phyloP scores from a whole-genome alignment of 345 rosid species.

The Ceriops zippeliana region DNA sequence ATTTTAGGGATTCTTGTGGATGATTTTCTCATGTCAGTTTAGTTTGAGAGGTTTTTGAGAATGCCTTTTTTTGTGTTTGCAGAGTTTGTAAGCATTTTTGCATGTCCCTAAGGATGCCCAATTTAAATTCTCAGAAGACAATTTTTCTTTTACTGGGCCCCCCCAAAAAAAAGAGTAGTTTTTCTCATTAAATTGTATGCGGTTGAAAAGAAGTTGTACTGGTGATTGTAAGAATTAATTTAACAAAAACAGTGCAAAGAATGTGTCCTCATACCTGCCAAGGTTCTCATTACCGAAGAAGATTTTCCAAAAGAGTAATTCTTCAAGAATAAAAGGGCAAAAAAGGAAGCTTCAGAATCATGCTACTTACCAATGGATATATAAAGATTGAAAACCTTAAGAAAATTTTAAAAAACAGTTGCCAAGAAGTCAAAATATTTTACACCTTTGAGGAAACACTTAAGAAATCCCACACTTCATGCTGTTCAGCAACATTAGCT shows the following conservation, averaged over 20 bases:
- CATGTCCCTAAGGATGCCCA: background rate
- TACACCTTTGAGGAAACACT: slow-evolving; percentile 84
- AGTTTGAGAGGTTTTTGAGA: too few species aligned
- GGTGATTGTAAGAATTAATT: background rate
- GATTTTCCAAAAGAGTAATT: slow-evolving; percentile 93
- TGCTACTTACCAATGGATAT: background rate
- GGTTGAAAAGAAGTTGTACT: background rate
- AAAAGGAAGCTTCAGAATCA: slow-evolving; percentile 14
- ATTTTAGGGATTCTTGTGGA: too few species aligned
- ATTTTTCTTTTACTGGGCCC: too few species aligned
- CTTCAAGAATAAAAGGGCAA: slow-evolving; percentile 44
- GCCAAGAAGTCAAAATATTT: slow-evolving; percentile 16
- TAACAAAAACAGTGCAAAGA: background rate
- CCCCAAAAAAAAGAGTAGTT: too few species aligned
- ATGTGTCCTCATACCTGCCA: slow-evolving; percentile 62
- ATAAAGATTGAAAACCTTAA: background rate
- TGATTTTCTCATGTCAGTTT: too few species aligned
- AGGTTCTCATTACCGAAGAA: slow-evolving; percentile 84
- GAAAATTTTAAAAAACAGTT: background rate
- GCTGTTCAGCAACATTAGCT: slow-evolving; percentile 98
- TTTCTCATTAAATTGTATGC: too few species aligned
- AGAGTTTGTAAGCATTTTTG: background rate
- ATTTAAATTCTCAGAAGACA: background rate
- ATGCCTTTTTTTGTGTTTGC: too few species aligned
- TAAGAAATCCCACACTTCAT: slow-evolving; percentile 99